Evolutionary conservation across 805 yeast genomes (phyloP).

Genomic region (Torulaspora franciscae): DNA sequence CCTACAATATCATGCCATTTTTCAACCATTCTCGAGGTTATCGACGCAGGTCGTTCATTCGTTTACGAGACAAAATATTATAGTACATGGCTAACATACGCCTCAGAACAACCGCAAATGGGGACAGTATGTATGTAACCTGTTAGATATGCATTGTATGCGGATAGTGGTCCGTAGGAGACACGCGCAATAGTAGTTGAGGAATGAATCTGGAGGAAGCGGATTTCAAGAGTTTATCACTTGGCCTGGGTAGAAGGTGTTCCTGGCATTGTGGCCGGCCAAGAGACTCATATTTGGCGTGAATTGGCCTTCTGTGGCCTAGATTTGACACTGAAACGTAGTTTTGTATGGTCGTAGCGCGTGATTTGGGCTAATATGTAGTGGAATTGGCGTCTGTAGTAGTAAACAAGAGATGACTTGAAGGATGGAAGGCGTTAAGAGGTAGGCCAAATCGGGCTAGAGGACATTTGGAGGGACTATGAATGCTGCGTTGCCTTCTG

Average conservation of each 20-base stretch:
- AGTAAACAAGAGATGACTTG: conserved; percentile 1
- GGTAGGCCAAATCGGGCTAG: neutral
- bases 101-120: no score
- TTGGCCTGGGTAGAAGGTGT: no score
- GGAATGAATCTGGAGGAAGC: no score
- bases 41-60: conserved; percentile 1
- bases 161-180: no score
- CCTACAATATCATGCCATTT: conserved; percentile 3
- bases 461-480: conserved; percentile 11
- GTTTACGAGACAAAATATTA: conserved; percentile 1
- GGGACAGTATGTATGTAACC: no score
- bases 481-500: conserved; percentile 49
- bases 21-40: neutral
- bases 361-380: neutral
- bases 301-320: neutral
- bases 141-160: neutral
- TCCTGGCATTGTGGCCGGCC: no score
- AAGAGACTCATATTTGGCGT: neutral
- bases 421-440: neutral
- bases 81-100: no score
- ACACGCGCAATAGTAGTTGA: no score
- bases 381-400: neutral
- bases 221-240: no score
- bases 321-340: neutral
- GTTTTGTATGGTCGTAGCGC: neutral